Evolutionary conservation across 306 rosid genomes (phyloP).

Genomic region (Gleditsia sinensis): DNA sequence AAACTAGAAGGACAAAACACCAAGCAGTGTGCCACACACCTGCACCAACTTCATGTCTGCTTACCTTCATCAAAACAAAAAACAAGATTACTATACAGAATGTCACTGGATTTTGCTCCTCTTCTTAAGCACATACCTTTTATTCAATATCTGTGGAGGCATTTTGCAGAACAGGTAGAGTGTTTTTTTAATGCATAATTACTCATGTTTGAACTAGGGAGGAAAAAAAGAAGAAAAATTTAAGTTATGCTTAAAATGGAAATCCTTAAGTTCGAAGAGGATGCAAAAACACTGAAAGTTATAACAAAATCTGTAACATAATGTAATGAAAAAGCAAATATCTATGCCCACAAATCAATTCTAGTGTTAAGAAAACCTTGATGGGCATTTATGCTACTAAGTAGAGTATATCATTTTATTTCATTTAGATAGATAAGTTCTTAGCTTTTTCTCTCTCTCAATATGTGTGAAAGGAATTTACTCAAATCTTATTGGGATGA

Average conservation of each 20-base stretch:
- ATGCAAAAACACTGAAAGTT: background rate
- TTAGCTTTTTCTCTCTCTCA: no score
- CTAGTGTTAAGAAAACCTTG: background rate
- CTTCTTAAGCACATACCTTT: slow-evolving; percentile 52
- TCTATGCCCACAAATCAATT: background rate
- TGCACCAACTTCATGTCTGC: slow-evolving; percentile 81
- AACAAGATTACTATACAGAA: slow-evolving; percentile 69
- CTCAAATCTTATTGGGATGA: no score
- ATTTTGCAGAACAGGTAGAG: slow-evolving; percentile 23
- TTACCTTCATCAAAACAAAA: slow-evolving; percentile 64
- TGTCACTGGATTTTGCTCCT: slow-evolving; percentile 78
- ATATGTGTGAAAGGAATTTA: no score
- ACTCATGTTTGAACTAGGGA: slow-evolving; percentile 2
- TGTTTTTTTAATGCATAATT: background rate
- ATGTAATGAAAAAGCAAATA: background rate
- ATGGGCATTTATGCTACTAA: background rate
- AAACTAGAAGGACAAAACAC: slow-evolving; percentile 67
- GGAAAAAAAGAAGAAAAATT: background rate
- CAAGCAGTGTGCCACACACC: slow-evolving; percentile 65
- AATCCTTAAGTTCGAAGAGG: background rate
- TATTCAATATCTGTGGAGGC: slow-evolving; percentile 25
- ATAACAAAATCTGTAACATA: background rate
- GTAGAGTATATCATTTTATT: background rate
- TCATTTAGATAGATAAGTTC: background rate
- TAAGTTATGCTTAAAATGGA: background rate